Percentiles rank a stretch among this genome's conserved stretches.
These are phyloP conservation scores for Calonectria honghensis DNA, from an alignment of 2,329 filamentous ascomycete species.

Conservation along the genomic window DNA sequence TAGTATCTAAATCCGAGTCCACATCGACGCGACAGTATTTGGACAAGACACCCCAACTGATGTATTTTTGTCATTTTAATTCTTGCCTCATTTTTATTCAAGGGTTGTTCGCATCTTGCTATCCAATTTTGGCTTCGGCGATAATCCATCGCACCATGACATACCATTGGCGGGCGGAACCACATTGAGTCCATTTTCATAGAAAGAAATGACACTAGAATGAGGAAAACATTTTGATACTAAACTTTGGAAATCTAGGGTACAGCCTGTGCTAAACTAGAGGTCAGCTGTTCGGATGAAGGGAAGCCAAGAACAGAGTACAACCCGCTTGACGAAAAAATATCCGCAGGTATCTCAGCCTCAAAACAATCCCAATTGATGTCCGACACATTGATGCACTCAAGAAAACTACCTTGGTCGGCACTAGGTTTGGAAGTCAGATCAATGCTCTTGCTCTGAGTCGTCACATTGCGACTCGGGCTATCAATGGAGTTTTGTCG, in stretches of 20 bases:
- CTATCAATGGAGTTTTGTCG: neutral
- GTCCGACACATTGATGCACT: neutral
- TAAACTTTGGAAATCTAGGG: neutral
- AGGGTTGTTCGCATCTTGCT: too few species aligned
- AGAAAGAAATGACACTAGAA: too few species aligned
- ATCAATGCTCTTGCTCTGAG: neutral
- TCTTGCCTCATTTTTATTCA: too few species aligned
- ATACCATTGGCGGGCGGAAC: too few species aligned
- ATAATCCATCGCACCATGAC: too few species aligned
- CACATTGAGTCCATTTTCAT: too few species aligned
- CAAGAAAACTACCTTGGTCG: neutral
- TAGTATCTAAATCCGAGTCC: too few species aligned
- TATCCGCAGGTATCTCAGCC: neutral
- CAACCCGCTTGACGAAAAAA: slow-evolving; percentile 17
- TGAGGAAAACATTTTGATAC: too few species aligned
- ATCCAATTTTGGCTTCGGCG: too few species aligned
- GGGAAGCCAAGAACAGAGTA: slow-evolving; percentile 16
- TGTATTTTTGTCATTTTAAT: too few species aligned
- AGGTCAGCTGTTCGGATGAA: neutral
- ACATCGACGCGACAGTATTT: too few species aligned
- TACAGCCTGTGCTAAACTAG: slow-evolving; percentile 11
- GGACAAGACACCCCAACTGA: too few species aligned
- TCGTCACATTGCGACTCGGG: neutral
- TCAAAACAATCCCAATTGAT: slow-evolving; percentile 24
- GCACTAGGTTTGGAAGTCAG: neutral